Evolutionary conservation across 2,329 filamentous ascomycete species (phyloP), one percentile per base, ranked within the genome.

Genomic region (Fulvia fulva): DNA sequence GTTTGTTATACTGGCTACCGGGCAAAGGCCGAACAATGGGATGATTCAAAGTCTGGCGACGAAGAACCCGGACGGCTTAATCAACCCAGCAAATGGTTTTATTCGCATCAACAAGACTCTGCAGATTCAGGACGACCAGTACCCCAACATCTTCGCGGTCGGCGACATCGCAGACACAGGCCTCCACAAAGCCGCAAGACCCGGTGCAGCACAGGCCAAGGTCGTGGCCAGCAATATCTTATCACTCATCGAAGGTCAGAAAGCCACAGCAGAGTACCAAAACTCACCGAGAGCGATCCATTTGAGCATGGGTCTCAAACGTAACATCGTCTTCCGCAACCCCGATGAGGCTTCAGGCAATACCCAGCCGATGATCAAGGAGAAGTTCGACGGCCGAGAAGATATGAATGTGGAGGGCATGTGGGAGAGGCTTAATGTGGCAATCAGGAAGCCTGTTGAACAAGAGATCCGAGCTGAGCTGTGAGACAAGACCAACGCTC

Each of bases 141-240:
- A 80, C 8, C 75, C 78, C 1, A 79, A 84, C 59, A 75, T 88
- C 1, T 88, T 85, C 64, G 82, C 81, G 1, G 80, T 83, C n/a
- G 86, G 86, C 19, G 86, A 88, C 61, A 82, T 89, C 4, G 80
- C 83, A 3, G 81, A 82, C 25, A 71, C 70, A 5, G 79, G 78
- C 1, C 76, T 77, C 0, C 80, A 80, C 5, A 86, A 85, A 66
- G 74, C 71, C 44, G 82, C 80, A 0, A 76, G 84, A 9, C 78
- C 83, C 0, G 83, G 81, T 0, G 75, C 76, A 46, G 74, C 76
- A 11, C 85, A 88, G 65, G 81, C 80, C 2, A 73, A 75, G 28
- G 65, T 82, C 3, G 83, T 79, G 0, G 78, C 78, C 1, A 76
- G 79, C 41, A 88, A 87, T 61, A 76, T 87, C 19, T 65, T 84